Evolutionary conservation across 1,284 basidiomycete genomes (phyloP).

Genomic region (Caloboletus firmus): DNA sequence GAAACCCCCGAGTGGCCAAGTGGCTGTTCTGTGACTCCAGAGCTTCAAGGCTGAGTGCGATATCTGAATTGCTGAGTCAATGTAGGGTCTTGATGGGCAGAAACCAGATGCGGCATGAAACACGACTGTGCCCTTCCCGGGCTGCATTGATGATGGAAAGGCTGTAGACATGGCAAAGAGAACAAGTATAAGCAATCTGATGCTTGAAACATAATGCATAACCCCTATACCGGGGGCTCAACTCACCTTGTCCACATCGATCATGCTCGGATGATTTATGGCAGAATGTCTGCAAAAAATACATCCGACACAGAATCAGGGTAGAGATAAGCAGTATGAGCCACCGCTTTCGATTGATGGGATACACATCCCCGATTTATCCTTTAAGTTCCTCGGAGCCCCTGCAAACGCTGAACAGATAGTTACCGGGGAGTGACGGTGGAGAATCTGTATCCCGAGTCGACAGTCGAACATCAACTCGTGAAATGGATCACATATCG

Average conservation of each 20-base stretch:
- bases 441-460: not conserved
- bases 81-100: not conserved
- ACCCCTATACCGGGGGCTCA: not conserved
- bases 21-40: not conserved
- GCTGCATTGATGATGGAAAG: not conserved
- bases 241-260: not conserved
- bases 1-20: not conserved
- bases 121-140: not conserved
- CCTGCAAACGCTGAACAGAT: not conserved
- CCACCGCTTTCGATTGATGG: not conserved
- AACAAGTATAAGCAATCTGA: not conserved
- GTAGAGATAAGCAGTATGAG: not conserved
- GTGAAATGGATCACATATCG: not conserved
- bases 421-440: not conserved
- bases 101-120: not conserved
- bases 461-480: not conserved
- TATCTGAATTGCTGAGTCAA: not conserved
- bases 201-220: not conserved
- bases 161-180: not conserved
- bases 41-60: not conserved
- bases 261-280: not conserved
- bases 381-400: not conserved
- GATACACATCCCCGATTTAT: not conserved
- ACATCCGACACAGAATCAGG: not conserved
- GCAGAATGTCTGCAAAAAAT: not conserved